These are phyloP conservation scores for Sicyos baderoa DNA, from an alignment of 306 rosid species.

Conservation along the genomic window DNA sequence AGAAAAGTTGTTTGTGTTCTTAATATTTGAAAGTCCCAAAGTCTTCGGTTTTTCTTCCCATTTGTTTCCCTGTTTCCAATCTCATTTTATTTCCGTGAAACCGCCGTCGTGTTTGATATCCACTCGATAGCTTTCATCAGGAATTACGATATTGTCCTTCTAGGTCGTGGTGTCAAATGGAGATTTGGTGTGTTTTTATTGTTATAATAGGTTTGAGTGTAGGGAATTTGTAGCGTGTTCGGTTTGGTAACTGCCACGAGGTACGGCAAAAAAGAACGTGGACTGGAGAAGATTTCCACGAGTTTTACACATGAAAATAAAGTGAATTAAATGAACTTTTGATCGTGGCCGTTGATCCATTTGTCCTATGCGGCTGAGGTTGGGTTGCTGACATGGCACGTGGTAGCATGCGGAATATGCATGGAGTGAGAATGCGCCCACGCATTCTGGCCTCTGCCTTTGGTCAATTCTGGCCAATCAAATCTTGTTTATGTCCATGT, in stretches of 20 bases:
- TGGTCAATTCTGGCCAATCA: not conserved
- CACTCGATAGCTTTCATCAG: fast-evolving
- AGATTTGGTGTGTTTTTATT: not conserved
- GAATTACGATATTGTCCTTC: not conserved
- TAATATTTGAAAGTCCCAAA: not conserved
- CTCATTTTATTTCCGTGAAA: not conserved
- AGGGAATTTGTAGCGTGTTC: not conserved
- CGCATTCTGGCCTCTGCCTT: not conserved
- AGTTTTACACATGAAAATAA: conserved; percentile 16
- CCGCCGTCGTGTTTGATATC: not conserved
- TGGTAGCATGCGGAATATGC: conserved; percentile 14
- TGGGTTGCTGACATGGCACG: conserved; percentile 5
- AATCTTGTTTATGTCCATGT: not conserved
- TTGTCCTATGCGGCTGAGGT: not conserved
- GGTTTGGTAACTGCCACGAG: conserved; percentile 6
- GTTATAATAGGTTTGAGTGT: not conserved
- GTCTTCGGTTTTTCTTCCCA: not conserved
- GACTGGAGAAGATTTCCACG: not conserved
- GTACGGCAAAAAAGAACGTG: not conserved
- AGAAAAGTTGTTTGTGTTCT: not conserved
- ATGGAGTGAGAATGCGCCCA: not conserved
- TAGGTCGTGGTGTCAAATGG: not conserved
- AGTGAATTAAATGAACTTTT: not conserved
- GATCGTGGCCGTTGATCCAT: conserved; percentile 14
- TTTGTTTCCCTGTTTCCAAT: not conserved